Percentiles rank a stretch among this genome's conserved stretches.
Evolutionary conservation across 768 basidiomycete species (phyloP).

Genomic region (Pholiota microspora): DNA sequence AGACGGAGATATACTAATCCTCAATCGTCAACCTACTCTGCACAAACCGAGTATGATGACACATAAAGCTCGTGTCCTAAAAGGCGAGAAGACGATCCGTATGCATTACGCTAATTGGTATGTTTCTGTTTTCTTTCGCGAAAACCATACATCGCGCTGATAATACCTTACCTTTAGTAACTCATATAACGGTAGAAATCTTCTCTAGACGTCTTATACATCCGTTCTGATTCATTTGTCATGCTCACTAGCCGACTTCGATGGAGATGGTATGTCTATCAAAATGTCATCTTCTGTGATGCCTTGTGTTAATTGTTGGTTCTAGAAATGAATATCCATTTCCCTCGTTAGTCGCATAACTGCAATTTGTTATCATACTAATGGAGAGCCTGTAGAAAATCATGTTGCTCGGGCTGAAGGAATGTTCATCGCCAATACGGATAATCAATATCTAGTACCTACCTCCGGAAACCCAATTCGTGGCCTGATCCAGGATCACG

Average conservation of each 20-base stretch:
- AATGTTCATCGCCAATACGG: constrained; percentile 92
- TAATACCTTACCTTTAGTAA: constrained; percentile 56
- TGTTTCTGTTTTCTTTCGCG: constrained; percentile 23
- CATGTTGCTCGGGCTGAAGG: constrained; percentile 95
- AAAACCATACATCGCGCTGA: not conserved
- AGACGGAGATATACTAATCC: constrained; percentile 92
- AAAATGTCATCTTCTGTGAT: not conserved
- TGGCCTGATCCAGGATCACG: constrained; percentile 98
- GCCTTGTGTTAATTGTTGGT: not conserved
- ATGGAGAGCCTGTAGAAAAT: constrained; percentile 58
- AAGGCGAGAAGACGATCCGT: constrained; percentile 97
- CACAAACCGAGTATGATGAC: constrained; percentile 99
- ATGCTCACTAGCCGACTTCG: constrained; percentile 24
- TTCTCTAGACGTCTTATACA: not conserved
- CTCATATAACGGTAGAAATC: constrained; percentile 85
- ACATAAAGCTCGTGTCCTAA: constrained; percentile 86
- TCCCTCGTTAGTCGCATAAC: constrained; percentile 69
- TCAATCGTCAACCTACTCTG: constrained; percentile 97
- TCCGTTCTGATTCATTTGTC: constrained; percentile 17
- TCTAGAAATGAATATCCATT: constrained; percentile 99
- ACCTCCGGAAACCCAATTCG: constrained; percentile 97
- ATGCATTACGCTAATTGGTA: constrained; percentile 99
- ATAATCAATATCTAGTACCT: constrained; percentile 98
- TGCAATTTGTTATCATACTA: not conserved
- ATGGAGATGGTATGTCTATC: constrained; percentile 30